These are phyloP conservation scores for Fusarium multiceps DNA, from an alignment of 2,329 filamentous ascomycete genomes.

Conservation along the genomic window DNA sequence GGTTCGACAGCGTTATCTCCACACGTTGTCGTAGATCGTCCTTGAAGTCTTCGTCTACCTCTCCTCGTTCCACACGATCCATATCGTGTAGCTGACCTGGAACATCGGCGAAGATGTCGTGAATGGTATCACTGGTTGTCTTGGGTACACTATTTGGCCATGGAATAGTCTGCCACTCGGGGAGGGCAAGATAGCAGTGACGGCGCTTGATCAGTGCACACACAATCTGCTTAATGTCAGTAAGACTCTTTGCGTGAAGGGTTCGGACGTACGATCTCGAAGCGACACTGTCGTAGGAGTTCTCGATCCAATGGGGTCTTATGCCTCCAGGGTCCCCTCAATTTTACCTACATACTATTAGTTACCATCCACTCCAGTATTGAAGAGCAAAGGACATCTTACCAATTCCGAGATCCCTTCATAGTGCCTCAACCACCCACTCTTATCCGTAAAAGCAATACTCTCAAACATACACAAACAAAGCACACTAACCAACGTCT, in stretches of 20 bases:
- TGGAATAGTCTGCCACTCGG: conserved; percentile 5
- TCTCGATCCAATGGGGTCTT: conserved; percentile 2
- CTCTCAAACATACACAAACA: conserved; percentile 23
- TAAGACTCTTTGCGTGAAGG: rapidly evolving
- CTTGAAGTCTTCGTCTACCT: neutral
- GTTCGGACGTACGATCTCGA: conserved; percentile 7
- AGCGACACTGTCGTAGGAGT: conserved; percentile 16
- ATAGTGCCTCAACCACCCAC: conserved; percentile 19
- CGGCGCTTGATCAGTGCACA: conserved; percentile 8
- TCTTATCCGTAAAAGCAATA: conserved; percentile 17
- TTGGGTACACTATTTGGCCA: neutral
- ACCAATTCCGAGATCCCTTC: conserved; percentile 17
- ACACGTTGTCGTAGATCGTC: neutral
- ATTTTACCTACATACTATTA: no score
- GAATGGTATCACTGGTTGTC: conserved; percentile 10
- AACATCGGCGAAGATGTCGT: conserved; percentile 17
- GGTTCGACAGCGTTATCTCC: neutral
- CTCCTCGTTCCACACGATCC: neutral
- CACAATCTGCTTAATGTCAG: neutral
- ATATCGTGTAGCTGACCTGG: conserved; percentile 13
- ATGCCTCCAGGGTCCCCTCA: no score
- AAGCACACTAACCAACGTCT: conserved; percentile 21
- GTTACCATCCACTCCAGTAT: no score
- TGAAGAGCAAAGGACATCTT: no score
- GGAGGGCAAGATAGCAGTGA: conserved; percentile 9